A percentile compares a stretch with the other conserved stretches of the same genome.
These are phyloP conservation scores for Rhizopus delemar DNA, from an alignment of 371 early-diverging fungal species.

Conservation along the genomic window DNA sequence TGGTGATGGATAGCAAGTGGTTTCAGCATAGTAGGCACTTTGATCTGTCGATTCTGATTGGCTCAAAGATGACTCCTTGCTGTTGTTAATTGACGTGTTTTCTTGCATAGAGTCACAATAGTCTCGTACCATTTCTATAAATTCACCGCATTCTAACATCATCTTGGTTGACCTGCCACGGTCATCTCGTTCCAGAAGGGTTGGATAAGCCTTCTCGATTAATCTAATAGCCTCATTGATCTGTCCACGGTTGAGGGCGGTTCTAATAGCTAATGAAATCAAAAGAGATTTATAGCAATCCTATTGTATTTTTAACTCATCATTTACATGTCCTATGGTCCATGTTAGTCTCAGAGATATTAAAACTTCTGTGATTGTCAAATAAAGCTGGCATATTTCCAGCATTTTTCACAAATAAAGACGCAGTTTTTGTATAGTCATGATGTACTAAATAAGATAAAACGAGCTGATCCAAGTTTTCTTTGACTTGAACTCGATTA, in stretches of 20 bases:
- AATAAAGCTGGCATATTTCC: conserved; percentile 13
- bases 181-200: conserved; percentile 43
- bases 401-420: conserved; percentile 52
- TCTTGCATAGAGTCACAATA: background rate
- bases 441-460: conserved; percentile 77
- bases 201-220: conserved; percentile 64
- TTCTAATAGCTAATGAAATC: conserved; percentile 58
- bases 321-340: background rate
- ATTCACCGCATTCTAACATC: conserved; percentile 79
- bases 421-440: conserved; percentile 75
- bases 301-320: background rate
- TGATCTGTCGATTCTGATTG: conserved; percentile 17
- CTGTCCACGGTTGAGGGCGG: conserved; percentile 67
- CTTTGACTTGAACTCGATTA: no score
- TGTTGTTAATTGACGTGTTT: conserved; percentile 3
- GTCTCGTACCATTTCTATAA: conserved; percentile 79
- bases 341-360: background rate
- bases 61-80: background rate
- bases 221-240: conserved; percentile 73
- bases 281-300: background rate
- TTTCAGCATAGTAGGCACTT: conserved; percentile 36
- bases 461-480: conserved; percentile 59
- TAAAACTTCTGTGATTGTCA: background rate
- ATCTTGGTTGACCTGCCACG: conserved; percentile 57
- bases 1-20: conserved; percentile 28